phyloP scores from a whole-genome alignment of 1,284 basidiomycete species.

The Coriolopsis trogii region DNA sequence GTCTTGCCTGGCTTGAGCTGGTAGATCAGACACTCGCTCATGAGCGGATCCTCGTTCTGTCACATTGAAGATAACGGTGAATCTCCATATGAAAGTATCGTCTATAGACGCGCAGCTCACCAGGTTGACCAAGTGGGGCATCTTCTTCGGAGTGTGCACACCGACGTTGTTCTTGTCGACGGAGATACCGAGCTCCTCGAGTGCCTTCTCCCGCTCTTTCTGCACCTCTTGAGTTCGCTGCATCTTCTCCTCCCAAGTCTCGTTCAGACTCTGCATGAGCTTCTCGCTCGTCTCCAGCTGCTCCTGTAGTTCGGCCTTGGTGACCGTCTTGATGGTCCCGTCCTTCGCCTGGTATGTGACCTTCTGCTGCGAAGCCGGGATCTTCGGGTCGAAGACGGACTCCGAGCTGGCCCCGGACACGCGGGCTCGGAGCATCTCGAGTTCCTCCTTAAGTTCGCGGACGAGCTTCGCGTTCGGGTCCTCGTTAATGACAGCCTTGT shows the following conservation, averaged over 20 bases:
- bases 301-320: slow-evolving; percentile 96
- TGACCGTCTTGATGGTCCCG: slow-evolving; percentile 93
- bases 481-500: slow-evolving; percentile 98
- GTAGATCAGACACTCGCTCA: slow-evolving; percentile 93
- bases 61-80: no score
- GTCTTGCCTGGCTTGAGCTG: slow-evolving; percentile 89
- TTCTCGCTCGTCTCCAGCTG: slow-evolving; percentile 97
- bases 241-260: slow-evolving; percentile 99
- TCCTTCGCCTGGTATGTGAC: slow-evolving; percentile 94
- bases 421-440: slow-evolving; percentile 85
- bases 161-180: slow-evolving; percentile 96
- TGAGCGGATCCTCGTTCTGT: slow-evolving; percentile 88
- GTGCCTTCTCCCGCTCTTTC: slow-evolving; percentile 93
- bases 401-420: slow-evolving; percentile 70
- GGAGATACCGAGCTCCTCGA: slow-evolving; percentile 96
- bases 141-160: slow-evolving; percentile 99
- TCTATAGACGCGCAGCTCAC: no score
- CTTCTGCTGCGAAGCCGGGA: slow-evolving; percentile 94
- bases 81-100: no score
- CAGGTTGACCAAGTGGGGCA: slow-evolving; percentile 95
- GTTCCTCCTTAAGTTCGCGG: slow-evolving; percentile 96
- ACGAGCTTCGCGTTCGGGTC: slow-evolving; percentile 99
- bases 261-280: slow-evolving; percentile 93
- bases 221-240: slow-evolving; percentile 92
- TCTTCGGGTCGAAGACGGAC: slow-evolving; percentile 82